These are phyloP conservation scores for Starmerella stigmatis DNA, from an alignment of 805 yeast species.

Conservation along the genomic window DNA sequence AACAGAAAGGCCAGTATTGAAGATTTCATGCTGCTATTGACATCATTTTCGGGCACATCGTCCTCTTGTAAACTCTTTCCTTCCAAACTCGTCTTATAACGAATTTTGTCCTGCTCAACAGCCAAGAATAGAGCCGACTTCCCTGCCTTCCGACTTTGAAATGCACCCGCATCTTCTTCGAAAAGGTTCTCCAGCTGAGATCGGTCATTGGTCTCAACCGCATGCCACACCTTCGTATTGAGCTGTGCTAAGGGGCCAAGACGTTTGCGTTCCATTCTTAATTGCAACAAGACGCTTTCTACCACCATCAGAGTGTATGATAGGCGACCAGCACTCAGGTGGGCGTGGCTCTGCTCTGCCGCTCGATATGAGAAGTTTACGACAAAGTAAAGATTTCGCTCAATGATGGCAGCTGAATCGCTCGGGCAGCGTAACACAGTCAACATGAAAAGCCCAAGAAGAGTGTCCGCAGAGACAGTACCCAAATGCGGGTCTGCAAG, in stretches of 20 bases:
- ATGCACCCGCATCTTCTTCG: slow-evolving; percentile 26
- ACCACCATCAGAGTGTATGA: slow-evolving; percentile 66
- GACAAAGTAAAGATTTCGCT: slow-evolving; percentile 56
- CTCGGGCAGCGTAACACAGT: slow-evolving; percentile 51
- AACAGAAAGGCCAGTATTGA: slow-evolving; percentile 40
- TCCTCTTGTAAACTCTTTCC: too few species aligned
- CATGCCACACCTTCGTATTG: slow-evolving; percentile 47
- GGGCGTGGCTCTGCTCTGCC: slow-evolving; percentile 4
- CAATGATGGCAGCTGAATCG: slow-evolving; percentile 40
- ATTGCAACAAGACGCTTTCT: slow-evolving; percentile 67
- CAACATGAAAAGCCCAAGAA: slow-evolving; percentile 60
- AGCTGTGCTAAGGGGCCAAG: slow-evolving; percentile 36
- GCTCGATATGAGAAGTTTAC: slow-evolving; percentile 41
- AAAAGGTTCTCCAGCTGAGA: neutral
- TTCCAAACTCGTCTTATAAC: too few species aligned
- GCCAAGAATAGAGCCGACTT: slow-evolving; percentile 64
- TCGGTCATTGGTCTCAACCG: slow-evolving; percentile 29
- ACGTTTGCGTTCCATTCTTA: slow-evolving; percentile 36
- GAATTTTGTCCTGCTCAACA: slow-evolving; percentile 35
- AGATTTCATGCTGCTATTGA: too few species aligned
- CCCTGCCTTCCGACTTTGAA: slow-evolving; percentile 37
- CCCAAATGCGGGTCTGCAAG: slow-evolving; percentile 31
- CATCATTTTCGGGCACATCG: too few species aligned
- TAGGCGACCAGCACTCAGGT: slow-evolving; percentile 17
- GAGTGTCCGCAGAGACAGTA: slow-evolving; percentile 65